Evolutionary conservation across 176 grass and related monocot genomes (phyloP).

Genomic region (Eremochloa ophiuroides): DNA sequence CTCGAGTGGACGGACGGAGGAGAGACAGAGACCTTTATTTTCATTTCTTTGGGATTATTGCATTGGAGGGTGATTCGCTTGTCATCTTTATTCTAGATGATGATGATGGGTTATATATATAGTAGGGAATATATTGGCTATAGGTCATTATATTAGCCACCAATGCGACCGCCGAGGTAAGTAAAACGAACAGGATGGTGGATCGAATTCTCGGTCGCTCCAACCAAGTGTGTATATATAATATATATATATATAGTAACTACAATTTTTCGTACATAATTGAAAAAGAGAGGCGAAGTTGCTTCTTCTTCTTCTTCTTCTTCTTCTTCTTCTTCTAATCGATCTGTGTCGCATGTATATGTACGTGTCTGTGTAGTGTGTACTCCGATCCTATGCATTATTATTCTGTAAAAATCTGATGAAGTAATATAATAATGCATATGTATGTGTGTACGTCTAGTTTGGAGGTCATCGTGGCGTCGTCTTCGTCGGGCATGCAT

Average conservation of each 20-base stretch:
- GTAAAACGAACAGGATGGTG: background rate
- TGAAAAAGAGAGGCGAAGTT: background rate
- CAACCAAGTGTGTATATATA: background rate
- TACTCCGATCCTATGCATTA: too few species aligned
- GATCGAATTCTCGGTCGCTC: background rate
- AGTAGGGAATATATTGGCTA: background rate
- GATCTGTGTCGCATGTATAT: background rate
- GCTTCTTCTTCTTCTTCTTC: background rate
- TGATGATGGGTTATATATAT: background rate
- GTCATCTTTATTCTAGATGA: background rate
- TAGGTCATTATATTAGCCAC: background rate
- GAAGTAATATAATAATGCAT: background rate
- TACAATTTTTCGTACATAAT: background rate
- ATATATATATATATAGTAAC: too few species aligned
- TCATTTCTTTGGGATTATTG: background rate
- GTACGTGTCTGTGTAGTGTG: too few species aligned
- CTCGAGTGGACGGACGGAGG: background rate
- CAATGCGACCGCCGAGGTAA: background rate
- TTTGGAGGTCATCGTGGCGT: background rate
- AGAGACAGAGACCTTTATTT: background rate
- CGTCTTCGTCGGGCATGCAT: background rate
- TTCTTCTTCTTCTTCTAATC: too few species aligned
- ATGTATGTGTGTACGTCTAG: too few species aligned
- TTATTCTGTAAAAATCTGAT: background rate
- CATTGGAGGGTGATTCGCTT: background rate